Conservation (phyloP, 495 filamentous ascomycete species). For the Penicillium waksmanii region DNA sequence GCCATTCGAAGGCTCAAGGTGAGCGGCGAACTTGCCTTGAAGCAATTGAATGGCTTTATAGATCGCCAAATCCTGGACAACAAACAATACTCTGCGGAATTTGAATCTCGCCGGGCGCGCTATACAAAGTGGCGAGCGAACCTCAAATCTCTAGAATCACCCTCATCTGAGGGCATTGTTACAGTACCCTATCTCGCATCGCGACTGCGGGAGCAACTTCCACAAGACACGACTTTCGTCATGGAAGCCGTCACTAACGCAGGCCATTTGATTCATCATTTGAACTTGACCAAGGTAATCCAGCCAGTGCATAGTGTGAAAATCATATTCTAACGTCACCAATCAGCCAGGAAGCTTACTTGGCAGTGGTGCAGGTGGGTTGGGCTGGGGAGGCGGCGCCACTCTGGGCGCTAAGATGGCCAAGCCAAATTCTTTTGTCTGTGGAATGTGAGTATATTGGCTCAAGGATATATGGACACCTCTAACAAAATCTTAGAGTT, state of each 20-base stretch:
- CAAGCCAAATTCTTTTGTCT: slow-evolving; percentile 26
- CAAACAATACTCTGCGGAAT: slow-evolving; percentile 8
- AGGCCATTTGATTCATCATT: slow-evolving; percentile 69
- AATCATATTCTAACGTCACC: not conserved
- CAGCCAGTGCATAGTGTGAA: not conserved
- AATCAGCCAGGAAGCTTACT: slow-evolving; percentile 24
- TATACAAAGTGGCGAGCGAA: slow-evolving; percentile 16
- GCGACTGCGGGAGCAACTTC: slow-evolving; percentile 62
- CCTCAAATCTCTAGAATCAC: slow-evolving; percentile 11
- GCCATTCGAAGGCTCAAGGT: slow-evolving; percentile 50
- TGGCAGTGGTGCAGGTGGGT: slow-evolving; percentile 75
- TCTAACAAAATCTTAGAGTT: slow-evolving; percentile 43
- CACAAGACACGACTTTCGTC: slow-evolving; percentile 75
- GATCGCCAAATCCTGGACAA: slow-evolving; percentile 13
- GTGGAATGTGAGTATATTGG: slow-evolving; percentile 22
- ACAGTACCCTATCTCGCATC: slow-evolving; percentile 25
- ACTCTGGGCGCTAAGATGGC: slow-evolving; percentile 84
- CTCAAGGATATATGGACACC: not conserved
- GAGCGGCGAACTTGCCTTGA: slow-evolving; percentile 23
- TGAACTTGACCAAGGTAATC: slow-evolving; percentile 23
- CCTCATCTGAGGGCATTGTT: slow-evolving; percentile 8
- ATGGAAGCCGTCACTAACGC: slow-evolving; percentile 89
- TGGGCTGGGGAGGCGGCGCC: slow-evolving; percentile 90
- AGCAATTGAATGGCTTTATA: slow-evolving; percentile 24
- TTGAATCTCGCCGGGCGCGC: slow-evolving; percentile 11